Evolutionary conservation across 352 stramenopile genomes (phyloP).

Genomic region (Phytopythium litorale): DNA sequence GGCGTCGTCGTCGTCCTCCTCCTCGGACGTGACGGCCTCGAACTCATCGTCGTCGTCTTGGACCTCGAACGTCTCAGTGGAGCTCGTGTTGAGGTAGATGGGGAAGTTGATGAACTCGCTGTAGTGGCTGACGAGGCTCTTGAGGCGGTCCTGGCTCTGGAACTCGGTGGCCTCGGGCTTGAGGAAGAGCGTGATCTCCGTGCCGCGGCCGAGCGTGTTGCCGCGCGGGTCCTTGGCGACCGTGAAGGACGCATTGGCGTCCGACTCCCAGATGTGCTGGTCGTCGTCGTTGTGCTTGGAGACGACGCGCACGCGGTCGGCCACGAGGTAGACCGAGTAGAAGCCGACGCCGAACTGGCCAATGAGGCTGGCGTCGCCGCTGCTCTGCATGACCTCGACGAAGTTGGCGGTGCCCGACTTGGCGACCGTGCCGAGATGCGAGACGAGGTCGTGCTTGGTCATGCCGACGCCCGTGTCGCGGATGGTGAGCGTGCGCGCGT

Average conservation of each 20-base stretch:
- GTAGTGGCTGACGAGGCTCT: conserved; percentile 95
- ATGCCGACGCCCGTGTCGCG: conserved; percentile 98
- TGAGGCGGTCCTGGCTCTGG: conserved; percentile 92
- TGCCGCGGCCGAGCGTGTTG: conserved; percentile 95
- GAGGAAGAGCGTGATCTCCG: conserved; percentile 98
- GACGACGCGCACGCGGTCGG: conserved; percentile 94
- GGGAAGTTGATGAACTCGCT: conserved; percentile 99
- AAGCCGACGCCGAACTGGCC: conserved; percentile 99
- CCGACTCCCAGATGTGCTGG: conserved; percentile 99
- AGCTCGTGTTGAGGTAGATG: conserved; percentile 96
- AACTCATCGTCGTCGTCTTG: conserved; percentile 72
- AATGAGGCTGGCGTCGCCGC: conserved; percentile 94
- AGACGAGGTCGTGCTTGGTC: conserved; percentile 97
- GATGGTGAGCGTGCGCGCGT: conserved; percentile 97
- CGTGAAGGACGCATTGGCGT: conserved; percentile 95
- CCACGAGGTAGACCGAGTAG: conserved; percentile 99
- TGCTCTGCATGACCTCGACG: conserved; percentile 93
- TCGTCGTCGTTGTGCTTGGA: conserved; percentile 97
- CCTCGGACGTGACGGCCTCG: conserved; percentile 57
- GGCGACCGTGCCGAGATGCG: conserved; percentile 96
- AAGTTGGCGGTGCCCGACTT: conserved; percentile 99
- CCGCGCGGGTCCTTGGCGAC: conserved; percentile 95
- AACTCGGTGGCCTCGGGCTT: conserved; percentile 98
- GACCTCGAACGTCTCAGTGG: conserved; percentile 91
- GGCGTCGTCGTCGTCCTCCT: conserved; percentile 46